These are phyloP conservation scores for Citropsis articulata DNA, from an alignment of 345 rosid species.

Conservation along the genomic window DNA sequence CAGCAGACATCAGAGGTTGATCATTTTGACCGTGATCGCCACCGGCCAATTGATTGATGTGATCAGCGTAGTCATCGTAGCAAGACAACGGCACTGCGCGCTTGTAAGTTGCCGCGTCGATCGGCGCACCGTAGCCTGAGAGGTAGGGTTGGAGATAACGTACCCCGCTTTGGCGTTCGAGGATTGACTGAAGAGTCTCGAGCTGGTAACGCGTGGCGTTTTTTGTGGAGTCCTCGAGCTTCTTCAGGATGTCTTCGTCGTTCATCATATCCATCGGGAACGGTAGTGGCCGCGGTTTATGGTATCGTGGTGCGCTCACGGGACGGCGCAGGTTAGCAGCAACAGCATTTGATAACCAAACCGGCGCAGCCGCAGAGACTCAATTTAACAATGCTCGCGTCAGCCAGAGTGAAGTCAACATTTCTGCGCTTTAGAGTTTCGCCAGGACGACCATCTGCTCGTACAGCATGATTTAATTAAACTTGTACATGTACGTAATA, in stretches of 20 bases:
- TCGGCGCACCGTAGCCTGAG: conserved; percentile 1
- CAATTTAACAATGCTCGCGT: neutral
- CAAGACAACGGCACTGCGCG: conserved; percentile 36
- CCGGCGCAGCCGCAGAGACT: neutral
- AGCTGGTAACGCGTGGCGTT: conserved; percentile 32
- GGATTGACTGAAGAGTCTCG: conserved; percentile 44
- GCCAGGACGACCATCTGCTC: too few species aligned
- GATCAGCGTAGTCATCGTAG: conserved; percentile 43
- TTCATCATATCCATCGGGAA: neutral
- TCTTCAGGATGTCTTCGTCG: conserved; percentile 30
- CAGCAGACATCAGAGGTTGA: conserved; percentile 34
- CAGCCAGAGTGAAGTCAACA: neutral
- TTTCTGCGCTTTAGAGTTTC: neutral
- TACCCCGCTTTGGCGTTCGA: conserved; percentile 32
- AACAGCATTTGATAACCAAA: neutral
- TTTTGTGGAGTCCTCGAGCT: conserved; percentile 39
- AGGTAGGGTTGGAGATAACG: conserved; percentile 38
- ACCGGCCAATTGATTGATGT: conserved; percentile 34
- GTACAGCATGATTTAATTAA: too few species aligned
- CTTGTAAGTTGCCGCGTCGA: conserved; percentile 31
- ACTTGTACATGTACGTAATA: too few species aligned
- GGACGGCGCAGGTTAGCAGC: neutral
- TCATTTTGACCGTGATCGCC: conserved; percentile 15
- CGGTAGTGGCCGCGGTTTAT: neutral
- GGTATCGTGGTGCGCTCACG: neutral